Evolutionary conservation across 2,329 filamentous ascomycete genomes (phyloP).

Genomic region (Cladophialophora bantiana): DNA sequence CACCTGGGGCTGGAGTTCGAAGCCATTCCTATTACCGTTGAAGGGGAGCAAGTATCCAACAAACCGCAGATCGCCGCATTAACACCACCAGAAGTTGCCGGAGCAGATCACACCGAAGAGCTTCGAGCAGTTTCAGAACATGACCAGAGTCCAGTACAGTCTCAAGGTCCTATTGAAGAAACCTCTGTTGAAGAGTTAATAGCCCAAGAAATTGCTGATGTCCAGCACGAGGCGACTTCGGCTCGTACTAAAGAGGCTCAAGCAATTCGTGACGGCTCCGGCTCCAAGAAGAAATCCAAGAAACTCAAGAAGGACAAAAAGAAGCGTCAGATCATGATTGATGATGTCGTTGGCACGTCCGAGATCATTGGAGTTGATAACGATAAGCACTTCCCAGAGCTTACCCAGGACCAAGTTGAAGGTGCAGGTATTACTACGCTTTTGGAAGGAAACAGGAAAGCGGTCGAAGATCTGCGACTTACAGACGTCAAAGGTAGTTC

Average conservation of each 20-base stretch:
- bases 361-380: not conserved
- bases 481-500: not conserved
- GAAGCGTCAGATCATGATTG: slow-evolving; percentile 15
- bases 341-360: slow-evolving; percentile 1
- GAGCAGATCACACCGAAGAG: not conserved
- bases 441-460: not conserved
- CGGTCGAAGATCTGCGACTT: not conserved
- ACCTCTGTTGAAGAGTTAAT: not conserved
- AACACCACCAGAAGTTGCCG: not conserved
- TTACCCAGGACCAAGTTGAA: not conserved
- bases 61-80: not conserved
- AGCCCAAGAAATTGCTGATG: not conserved
- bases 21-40: not conserved
- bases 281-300: slow-evolving; percentile 22
- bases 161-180: not conserved
- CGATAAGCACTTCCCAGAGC: not conserved
- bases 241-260: not conserved
- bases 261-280: slow-evolving; percentile 11
- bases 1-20: not conserved
- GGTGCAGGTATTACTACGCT: not conserved
- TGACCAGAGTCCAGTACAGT: not conserved
- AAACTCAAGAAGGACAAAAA: slow-evolving; percentile 44
- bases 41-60: not conserved
- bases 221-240: not conserved
- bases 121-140: not conserved